Percentiles rank a stretch among this genome's conserved stretches.
Conservation (phyloP, 2,329 filamentous ascomycete genomes). For the Xylariales sp. region DNA sequence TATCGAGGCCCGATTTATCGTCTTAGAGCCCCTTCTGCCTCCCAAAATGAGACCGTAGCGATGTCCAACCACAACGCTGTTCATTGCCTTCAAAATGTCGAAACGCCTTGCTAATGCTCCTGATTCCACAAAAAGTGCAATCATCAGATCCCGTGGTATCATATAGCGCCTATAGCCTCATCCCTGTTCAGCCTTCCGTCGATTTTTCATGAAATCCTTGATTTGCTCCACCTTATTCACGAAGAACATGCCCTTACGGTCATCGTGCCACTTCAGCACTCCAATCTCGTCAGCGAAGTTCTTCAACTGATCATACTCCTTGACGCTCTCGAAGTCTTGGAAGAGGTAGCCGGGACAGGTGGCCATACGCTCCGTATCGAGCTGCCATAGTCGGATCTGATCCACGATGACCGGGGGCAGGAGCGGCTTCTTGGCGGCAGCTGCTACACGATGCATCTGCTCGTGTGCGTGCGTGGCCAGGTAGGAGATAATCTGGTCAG, state of each 20-base stretch:
- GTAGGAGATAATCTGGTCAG: conserved; percentile 92
- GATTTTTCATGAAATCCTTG: conserved; percentile 63
- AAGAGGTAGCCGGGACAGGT: conserved; percentile 81
- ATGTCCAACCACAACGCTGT: too few relatives aligned
- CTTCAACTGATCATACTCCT: conserved; percentile 66
- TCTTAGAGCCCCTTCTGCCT: too few relatives aligned
- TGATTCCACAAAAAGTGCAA: too few relatives aligned
- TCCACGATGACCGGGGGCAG: conserved; percentile 94
- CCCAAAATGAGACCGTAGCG: too few relatives aligned
- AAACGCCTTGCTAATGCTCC: too few relatives aligned
- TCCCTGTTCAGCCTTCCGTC: conserved; percentile 14
- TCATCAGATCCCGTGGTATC: too few relatives aligned
- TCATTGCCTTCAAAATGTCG: too few relatives aligned
- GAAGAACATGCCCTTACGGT: conserved; percentile 80
- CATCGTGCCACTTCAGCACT: conserved; percentile 82
- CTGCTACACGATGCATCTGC: conserved; percentile 72
- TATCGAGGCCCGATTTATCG: too few relatives aligned
- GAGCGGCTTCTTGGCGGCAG: conserved; percentile 58
- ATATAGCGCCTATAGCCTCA: too few relatives aligned
- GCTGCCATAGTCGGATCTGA: conserved; percentile 95
- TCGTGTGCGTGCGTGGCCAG: conserved; percentile 90
- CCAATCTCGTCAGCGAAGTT: conserved; percentile 87
- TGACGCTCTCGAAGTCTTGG: conserved; percentile 72
- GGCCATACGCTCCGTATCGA: conserved; percentile 92
- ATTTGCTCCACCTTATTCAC: conserved; percentile 89